These are phyloP conservation scores for Ophiostoma montium DNA, from an alignment of 2,329 filamentous ascomycete genomes.

Conservation along the genomic window DNA sequence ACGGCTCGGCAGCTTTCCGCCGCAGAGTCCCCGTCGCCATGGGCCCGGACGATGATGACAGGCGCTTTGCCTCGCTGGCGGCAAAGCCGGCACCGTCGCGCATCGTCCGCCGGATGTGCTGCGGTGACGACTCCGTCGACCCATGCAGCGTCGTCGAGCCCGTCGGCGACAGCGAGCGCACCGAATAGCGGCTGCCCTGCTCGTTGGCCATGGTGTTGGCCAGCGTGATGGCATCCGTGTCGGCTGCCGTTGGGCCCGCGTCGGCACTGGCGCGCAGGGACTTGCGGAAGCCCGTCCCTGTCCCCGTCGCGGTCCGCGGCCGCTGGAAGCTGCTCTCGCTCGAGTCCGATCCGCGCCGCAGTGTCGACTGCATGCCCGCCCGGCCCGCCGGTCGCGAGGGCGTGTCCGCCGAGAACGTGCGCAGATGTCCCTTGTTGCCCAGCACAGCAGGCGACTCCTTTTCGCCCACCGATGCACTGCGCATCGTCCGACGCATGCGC, in stretches of 20 bases:
- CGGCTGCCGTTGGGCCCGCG: conserved; percentile 11
- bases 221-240: not conserved
- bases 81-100: conserved; percentile 23
- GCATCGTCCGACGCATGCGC: conserved; percentile 4
- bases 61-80: not conserved
- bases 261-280: conserved; percentile 52
- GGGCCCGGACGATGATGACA: conserved; percentile 15
- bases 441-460: not conserved
- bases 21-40: conserved; percentile 2
- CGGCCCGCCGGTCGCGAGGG: not conserved
- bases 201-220: conserved; percentile 4
- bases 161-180: conserved; percentile 56
- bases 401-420: too few species aligned
- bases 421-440: too few species aligned
- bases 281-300: conserved; percentile 49
- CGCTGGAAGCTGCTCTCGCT: conserved; percentile 78
- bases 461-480: conserved; percentile 13
- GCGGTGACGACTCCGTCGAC: conserved; percentile 27
- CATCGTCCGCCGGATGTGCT: conserved; percentile 31
- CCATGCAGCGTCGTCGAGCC: conserved; percentile 38
- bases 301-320: conserved; percentile 14
- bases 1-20: not conserved
- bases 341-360: conserved; percentile 46
- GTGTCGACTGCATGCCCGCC: conserved; percentile 14
- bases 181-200: conserved; percentile 38